Evolutionary conservation across 2,329 filamentous ascomycete species (phyloP).

Genomic region (Fusarium penzigii): DNA sequence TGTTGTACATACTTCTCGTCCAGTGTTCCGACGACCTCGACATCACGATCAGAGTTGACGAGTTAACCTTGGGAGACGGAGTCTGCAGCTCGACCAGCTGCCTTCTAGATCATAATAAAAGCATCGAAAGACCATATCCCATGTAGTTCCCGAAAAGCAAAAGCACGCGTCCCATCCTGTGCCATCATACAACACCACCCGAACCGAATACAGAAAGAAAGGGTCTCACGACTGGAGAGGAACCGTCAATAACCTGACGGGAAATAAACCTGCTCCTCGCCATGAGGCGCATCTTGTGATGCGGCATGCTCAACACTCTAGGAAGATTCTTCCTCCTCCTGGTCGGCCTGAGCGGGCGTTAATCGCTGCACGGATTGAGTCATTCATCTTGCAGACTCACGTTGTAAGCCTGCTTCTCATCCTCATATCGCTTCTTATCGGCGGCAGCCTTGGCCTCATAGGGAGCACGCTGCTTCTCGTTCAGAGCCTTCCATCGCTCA

Average conservation of each 20-base stretch:
- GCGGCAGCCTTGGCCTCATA: constrained; percentile 96
- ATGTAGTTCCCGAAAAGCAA: constrained; percentile 38
- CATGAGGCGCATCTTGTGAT: neutral
- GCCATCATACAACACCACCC: constrained; percentile 46
- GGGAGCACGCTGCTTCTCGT: constrained; percentile 86
- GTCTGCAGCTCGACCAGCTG: constrained; percentile 28
- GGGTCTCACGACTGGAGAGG: constrained; percentile 13
- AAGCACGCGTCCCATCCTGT: constrained; percentile 41
- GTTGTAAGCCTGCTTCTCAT: constrained; percentile 93
- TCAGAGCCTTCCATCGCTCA: constrained; percentile 97
- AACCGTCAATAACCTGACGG: constrained; percentile 8
- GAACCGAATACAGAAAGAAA: constrained; percentile 40
- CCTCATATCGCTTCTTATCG: constrained; percentile 99
- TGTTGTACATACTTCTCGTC: constrained; percentile 33
- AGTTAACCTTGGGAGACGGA: constrained; percentile 18
- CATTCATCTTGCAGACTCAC: constrained; percentile 52
- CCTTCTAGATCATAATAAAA: constrained; percentile 35
- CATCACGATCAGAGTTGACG: constrained; percentile 28
- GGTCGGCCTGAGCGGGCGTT: constrained; percentile 51
- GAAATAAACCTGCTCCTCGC: neutral
- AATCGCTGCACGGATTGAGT: constrained; percentile 22
- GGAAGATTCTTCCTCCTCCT: constrained; percentile 60
- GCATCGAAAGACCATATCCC: constrained; percentile 36
- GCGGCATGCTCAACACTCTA: constrained; percentile 23
- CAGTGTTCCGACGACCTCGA: constrained; percentile 25